Evolutionary conservation across 129 eudicot species (phyloP), one percentile per base, ranked within the genome.

Genomic region (Gnaphalium uliginosum): DNA sequence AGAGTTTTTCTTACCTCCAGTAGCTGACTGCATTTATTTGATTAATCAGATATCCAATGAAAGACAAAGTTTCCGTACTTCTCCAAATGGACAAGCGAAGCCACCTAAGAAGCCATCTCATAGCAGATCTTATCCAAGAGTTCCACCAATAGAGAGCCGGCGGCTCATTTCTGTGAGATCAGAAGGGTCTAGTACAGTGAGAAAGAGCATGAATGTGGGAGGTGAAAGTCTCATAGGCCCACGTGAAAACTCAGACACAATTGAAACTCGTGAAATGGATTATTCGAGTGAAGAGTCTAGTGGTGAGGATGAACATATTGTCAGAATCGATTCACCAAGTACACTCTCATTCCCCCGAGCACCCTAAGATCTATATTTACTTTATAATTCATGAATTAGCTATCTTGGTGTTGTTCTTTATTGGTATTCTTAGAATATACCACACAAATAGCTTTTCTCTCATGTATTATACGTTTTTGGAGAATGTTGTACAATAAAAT

Each of bases 281-380:
- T 87, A 76, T 60, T 94, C 97, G 14, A 94, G 97, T 62, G 97
- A 90, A 41, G 98, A 90, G 65, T 90, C 96, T 65, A 92, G 94
- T 30, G 81, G 68, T 22, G 98, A 93, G 81, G 96, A 93, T 66
- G 97, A 90, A 67, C 91, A 88, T 69, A 71, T 94, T 14, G 80
- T 94, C 4, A 84, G 96, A 73, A 90, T 94, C 50, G 97, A 94
- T 78, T 90, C 98, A 0, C 97, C 96, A 6, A 93, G 98, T 87
- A 85, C 74, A 32, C 89, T 90, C n/a, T 85, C 96, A 75, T 90
- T 90, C 53, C 86, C 57, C 25, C 83, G 76, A 10, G 79, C 77
- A 10, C 70, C 87, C 32, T 89, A 83, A 66, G 33, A 25, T 64
- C 72, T 26, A 14, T 61, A 5, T 25, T 4, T n/a, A 21, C 63